A percentile compares a stretch with the other conserved stretches of the same genome.
Evolutionary conservation across 192 early-diverging fungal species (phyloP).

Genomic region (Tieghemiomyces parasiticus): DNA sequence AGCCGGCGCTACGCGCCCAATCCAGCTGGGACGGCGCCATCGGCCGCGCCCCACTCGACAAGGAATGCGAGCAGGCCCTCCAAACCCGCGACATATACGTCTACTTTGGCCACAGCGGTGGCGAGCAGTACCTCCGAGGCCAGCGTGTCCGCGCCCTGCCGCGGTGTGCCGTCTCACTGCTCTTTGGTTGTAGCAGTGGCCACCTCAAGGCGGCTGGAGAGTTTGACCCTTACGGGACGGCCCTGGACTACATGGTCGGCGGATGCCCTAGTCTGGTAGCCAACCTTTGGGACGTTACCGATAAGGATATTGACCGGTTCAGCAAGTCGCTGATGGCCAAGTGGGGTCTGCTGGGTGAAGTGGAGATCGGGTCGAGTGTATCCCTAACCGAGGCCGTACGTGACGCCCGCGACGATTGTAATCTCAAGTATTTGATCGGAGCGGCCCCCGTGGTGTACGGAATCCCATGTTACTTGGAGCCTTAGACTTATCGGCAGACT

Average conservation of each 20-base stretch:
- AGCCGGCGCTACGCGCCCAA: constrained; percentile 14
- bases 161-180: constrained; percentile 58
- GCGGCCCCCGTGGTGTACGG: constrained; percentile 92
- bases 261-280: constrained; percentile 76
- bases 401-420: constrained; percentile 50
- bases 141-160: constrained; percentile 44
- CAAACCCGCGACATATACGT: constrained; percentile 41
- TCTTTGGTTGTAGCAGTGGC: constrained; percentile 95
- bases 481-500: too few relatives aligned
- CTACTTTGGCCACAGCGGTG: constrained; percentile 94
- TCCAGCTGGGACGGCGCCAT: constrained; percentile 55
- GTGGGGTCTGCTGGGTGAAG: constrained; percentile 46
- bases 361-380: constrained; percentile 9
- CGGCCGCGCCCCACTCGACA: constrained; percentile 45
- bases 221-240: constrained; percentile 77
- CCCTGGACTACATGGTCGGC: constrained; percentile 69
- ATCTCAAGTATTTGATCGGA: constrained; percentile 72
- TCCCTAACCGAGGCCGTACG: constrained; percentile 69
- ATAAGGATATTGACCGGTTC: constrained; percentile 88
- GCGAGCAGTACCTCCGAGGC: constrained; percentile 63
- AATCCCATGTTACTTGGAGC: constrained; percentile 42
- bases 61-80: constrained; percentile 44
- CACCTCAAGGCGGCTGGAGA: constrained; percentile 53
- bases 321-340: constrained; percentile 44
- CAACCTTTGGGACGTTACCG: constrained; percentile 98